These are phyloP conservation scores for Penicillium sp. DNA, from an alignment of 2,329 filamentous ascomycete species.

Conservation along the genomic window DNA sequence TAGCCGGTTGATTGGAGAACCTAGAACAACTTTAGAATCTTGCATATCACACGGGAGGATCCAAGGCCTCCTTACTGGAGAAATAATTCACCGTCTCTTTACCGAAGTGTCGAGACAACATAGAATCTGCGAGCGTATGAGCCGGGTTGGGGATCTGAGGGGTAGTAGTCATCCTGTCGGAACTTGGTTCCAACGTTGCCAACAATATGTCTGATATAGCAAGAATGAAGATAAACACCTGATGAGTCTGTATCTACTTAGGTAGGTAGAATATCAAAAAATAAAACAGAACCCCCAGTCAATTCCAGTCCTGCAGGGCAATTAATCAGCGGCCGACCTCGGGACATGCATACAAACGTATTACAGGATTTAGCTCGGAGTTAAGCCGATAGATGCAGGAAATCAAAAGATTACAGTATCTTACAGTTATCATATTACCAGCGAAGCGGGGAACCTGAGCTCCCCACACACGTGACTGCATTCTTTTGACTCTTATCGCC, in stretches of 20 bases:
- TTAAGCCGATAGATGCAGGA: conserved; percentile 3
- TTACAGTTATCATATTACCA: conserved; percentile 8
- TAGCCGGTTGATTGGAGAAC: conserved; percentile 51
- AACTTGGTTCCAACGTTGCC: not conserved
- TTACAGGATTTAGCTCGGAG: conserved; percentile 16
- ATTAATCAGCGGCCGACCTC: conserved; percentile 23
- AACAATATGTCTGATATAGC: not conserved
- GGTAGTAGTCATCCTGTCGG: conserved; percentile 28
- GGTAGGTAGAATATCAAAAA: not conserved
- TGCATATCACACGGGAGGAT: not conserved
- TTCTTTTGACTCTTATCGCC: conserved; percentile 10
- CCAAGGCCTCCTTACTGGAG: conserved; percentile 40
- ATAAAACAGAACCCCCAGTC: not conserved
- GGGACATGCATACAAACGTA: not conserved
- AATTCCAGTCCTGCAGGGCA: not conserved
- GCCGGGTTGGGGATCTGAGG: conserved; percentile 56
- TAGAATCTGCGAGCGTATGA: conserved; percentile 59
- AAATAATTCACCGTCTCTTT: conserved; percentile 54
- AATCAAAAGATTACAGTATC: not conserved
- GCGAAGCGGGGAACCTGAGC: conserved; percentile 13
- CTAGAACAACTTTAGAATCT: conserved; percentile 25
- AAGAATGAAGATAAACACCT: not conserved
- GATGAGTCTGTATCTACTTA: not conserved
- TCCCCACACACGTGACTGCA: conserved; percentile 25
- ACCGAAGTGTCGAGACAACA: conserved; percentile 50